Conservation (phyloP, 2,329 filamentous ascomycete genomes). For the Immersiporthe knoxdaviesiana region DNA sequence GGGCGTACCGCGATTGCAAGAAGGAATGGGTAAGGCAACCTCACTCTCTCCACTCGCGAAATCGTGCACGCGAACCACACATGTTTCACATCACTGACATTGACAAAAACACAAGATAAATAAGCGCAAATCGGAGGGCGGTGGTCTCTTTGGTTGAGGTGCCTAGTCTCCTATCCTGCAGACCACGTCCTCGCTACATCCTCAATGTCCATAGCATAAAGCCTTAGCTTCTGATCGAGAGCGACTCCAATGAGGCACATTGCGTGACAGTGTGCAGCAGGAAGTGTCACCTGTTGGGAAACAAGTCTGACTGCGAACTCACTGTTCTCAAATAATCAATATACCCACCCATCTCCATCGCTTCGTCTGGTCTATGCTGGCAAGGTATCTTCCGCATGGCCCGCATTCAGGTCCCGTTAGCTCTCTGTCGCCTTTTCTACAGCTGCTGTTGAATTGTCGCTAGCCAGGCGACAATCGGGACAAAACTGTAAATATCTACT, state of each 20-base stretch:
- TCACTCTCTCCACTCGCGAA: constrained; percentile 5
- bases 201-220: background rate
- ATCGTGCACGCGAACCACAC: background rate
- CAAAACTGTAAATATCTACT: no score
- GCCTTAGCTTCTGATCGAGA: background rate
- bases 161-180: background rate
- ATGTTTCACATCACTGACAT: background rate
- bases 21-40: constrained; percentile 76
- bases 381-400: no score
- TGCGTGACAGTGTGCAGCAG: background rate
- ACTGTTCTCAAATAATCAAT: background rate
- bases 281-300: background rate
- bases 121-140: constrained; percentile 35
- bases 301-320: background rate
- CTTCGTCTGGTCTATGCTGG: no score
- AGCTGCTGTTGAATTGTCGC: no score
- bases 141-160: constrained; percentile 24
- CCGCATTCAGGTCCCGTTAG: no score
- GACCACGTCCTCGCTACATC: background rate
- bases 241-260: background rate
- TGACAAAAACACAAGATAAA: constrained; percentile 35
- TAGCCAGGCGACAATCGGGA: no score
- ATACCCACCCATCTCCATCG: background rate
- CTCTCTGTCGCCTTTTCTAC: no score
- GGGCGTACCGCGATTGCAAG: constrained; percentile 93